Conservation (phyloP, 2,329 filamentous ascomycete genomes). For the Aspergillus ruber region DNA sequence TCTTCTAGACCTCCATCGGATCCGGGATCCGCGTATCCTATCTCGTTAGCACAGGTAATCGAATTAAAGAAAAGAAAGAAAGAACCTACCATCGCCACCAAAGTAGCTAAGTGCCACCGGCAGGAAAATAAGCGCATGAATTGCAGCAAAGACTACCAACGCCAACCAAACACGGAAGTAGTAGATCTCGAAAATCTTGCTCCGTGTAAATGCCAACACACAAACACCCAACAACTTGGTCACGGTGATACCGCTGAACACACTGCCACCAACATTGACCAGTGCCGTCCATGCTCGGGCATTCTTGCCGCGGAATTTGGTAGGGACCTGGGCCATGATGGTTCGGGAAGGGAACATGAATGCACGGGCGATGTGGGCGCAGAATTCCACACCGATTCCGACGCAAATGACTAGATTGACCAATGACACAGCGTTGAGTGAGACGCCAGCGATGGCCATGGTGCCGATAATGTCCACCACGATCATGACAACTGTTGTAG, state of each 20-base stretch:
- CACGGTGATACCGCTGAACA: constrained; percentile 92
- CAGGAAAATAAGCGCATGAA: constrained; percentile 84
- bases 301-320: constrained; percentile 72
- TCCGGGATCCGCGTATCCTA: constrained; percentile 78
- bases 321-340: constrained; percentile 74
- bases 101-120: constrained; percentile 81
- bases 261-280: constrained; percentile 88
- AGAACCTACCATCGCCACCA: constrained; percentile 64
- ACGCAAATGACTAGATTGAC: constrained; percentile 97
- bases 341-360: constrained; percentile 86
- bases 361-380: constrained; percentile 88
- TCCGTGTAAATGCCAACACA: constrained; percentile 87
- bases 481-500: constrained; percentile 84
- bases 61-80: neutral
- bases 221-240: constrained; percentile 90
- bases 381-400: constrained; percentile 94
- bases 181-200: constrained; percentile 99
- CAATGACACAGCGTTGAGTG: constrained; percentile 87
- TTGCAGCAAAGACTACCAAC: constrained; percentile 79
- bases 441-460: constrained; percentile 84
- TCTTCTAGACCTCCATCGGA: constrained; percentile 83
- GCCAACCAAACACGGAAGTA: constrained; percentile 97
- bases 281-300: constrained; percentile 87
- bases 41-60: constrained; percentile 8
- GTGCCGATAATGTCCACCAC: constrained; percentile 89